These are phyloP conservation scores for Cordyceps farinosa DNA, from an alignment of 2,329 filamentous ascomycete genomes.

Conservation along the genomic window DNA sequence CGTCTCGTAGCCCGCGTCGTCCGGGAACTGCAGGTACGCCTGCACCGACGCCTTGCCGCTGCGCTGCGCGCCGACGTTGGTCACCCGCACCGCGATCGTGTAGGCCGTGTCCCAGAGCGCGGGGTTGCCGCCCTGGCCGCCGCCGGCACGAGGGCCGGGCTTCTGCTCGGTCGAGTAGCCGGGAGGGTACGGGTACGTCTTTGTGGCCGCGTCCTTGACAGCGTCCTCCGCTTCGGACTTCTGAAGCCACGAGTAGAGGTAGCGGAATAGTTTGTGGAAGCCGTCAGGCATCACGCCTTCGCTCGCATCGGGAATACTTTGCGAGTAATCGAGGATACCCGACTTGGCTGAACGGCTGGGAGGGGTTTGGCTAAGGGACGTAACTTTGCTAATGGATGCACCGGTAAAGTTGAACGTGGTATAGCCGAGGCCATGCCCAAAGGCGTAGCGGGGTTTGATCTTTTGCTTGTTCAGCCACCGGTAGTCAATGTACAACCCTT, in stretches of 20 bases:
- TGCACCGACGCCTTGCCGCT: conserved; percentile 46
- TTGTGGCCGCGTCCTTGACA: conserved; percentile 31
- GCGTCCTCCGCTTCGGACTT: conserved; percentile 38
- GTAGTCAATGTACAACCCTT: conserved; percentile 87
- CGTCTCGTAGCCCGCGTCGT: conserved; percentile 50
- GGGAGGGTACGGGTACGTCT: conserved; percentile 58
- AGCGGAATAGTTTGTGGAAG: conserved; percentile 60
- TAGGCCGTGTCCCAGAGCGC: conserved; percentile 55
- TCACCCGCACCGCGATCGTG: conserved; percentile 42
- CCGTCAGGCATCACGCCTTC: conserved; percentile 56
- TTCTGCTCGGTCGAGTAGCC: conserved; percentile 57
- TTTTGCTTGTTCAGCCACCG: conserved; percentile 77
- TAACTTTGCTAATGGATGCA: conserved; percentile 44
- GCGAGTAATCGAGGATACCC: conserved; percentile 45
- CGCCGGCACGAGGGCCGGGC: conserved; percentile 56
- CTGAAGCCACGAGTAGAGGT: conserved; percentile 66
- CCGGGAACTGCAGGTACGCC: conserved; percentile 44
- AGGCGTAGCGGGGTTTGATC: conserved; percentile 75
- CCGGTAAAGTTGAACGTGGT: conserved; percentile 64
- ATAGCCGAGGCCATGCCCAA: conserved; percentile 83
- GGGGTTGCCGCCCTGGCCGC: conserved; percentile 66
- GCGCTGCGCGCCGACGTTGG: conserved; percentile 47
- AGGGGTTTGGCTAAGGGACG: conserved; percentile 39
- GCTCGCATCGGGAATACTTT: conserved; percentile 48
- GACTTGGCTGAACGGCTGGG: conserved; percentile 33